Evolutionary conservation across 1,284 basidiomycete species (phyloP).

Genomic region (Sporisorium iseilematis-ciliati): DNA sequence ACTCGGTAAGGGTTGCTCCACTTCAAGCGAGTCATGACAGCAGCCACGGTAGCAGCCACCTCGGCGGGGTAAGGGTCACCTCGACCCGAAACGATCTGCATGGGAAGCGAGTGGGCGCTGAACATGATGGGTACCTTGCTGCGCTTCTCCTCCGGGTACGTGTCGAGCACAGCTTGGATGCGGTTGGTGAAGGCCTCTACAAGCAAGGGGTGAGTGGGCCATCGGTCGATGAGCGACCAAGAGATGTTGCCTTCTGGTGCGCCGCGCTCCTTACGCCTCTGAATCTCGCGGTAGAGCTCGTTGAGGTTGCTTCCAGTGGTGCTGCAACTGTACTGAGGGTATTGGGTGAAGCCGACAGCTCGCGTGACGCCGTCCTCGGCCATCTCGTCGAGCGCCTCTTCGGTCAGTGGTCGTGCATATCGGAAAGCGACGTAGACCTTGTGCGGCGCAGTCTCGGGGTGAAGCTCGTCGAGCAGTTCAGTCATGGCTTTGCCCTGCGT

Average conservation of each 20-base stretch:
- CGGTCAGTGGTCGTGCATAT: constrained; percentile 87
- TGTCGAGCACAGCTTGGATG: constrained; percentile 83
- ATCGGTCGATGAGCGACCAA: constrained; percentile 98
- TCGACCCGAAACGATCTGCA: constrained; percentile 75
- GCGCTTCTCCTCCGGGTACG: constrained; percentile 78
- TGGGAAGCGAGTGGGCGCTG: constrained; percentile 96
- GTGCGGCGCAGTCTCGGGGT: constrained; percentile 92
- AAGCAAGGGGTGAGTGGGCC: constrained; percentile 94
- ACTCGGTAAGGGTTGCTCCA: constrained; percentile 78
- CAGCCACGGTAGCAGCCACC: constrained; percentile 84
- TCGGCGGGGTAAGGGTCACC: constrained; percentile 97
- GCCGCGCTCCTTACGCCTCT: constrained; percentile 67
- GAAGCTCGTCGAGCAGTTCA: constrained; percentile 88
- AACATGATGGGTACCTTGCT: constrained; percentile 87
- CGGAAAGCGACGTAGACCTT: constrained; percentile 82
- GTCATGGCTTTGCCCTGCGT: constrained; percentile 92
- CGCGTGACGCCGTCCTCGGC: constrained; percentile 89
- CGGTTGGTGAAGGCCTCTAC: constrained; percentile 93
- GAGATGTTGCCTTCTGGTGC: constrained; percentile 76
- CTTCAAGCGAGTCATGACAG: constrained; percentile 65
- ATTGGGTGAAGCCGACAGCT: constrained; percentile 97
- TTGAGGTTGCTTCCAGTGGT: constrained; percentile 98
- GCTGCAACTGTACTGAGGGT: constrained; percentile 98
- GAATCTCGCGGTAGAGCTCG: constrained; percentile 80
- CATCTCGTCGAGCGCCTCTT: constrained; percentile 85